These are phyloP conservation scores for Kwoniella shivajii DNA, from an alignment of 1,284 basidiomycete species.

Conservation along the genomic window DNA sequence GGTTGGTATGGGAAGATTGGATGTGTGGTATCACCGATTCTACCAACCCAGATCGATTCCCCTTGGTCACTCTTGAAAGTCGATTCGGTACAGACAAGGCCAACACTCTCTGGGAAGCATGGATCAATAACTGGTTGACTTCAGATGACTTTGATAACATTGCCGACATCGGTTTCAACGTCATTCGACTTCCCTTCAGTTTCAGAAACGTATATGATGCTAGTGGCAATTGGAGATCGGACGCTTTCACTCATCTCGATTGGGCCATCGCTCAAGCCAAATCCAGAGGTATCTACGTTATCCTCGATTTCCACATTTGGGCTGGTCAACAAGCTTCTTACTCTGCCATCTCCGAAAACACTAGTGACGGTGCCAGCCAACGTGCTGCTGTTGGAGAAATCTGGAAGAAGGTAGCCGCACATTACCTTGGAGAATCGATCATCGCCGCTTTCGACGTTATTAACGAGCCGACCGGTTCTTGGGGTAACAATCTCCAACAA, in stretches of 20 bases:
- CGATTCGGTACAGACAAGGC: conserved; percentile 40
- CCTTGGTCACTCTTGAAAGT: conserved; percentile 32
- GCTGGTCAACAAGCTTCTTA: conserved; percentile 35
- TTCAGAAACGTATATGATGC: conserved; percentile 34
- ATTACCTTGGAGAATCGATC: conserved; percentile 34
- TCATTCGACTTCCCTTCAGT: conserved; percentile 40
- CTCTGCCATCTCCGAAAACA: conserved; percentile 42
- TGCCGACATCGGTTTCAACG: conserved; percentile 37
- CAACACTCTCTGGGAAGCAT: conserved; percentile 32
- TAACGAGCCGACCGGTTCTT: conserved; percentile 46
- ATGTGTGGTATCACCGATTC: conserved; percentile 47
- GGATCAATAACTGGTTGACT: conserved; percentile 42
- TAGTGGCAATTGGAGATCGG: conserved; percentile 33
- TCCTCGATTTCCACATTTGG: conserved; percentile 46
- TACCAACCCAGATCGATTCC: conserved; percentile 38
- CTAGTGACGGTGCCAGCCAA: conserved; percentile 26
- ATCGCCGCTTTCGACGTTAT: conserved; percentile 42
- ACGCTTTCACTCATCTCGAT: conserved; percentile 36
- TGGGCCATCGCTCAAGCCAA: conserved; percentile 44
- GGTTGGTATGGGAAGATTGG: conserved; percentile 46
- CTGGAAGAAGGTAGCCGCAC: conserved; percentile 38
- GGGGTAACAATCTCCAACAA: conserved; percentile 37
- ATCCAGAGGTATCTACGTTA: conserved; percentile 34
- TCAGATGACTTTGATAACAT: conserved; percentile 38
- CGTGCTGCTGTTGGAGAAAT: conserved; percentile 30